These are phyloP conservation scores for Hypsizygus ulmarius DNA, from an alignment of 1,284 basidiomycete genomes.

Conservation along the genomic window DNA sequence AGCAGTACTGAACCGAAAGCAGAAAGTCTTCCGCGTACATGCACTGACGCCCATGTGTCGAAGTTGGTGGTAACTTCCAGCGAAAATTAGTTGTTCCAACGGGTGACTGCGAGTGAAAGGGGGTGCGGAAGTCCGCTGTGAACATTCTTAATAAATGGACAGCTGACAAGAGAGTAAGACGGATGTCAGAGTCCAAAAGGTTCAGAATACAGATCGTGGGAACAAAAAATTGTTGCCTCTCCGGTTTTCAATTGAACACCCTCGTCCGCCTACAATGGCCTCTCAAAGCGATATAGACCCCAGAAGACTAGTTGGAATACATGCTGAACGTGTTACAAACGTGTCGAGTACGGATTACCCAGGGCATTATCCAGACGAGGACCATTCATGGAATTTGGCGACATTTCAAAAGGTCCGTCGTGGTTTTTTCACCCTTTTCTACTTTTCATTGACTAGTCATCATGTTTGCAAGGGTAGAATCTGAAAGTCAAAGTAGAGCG, in stretches of 20 bases:
- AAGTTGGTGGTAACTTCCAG: too few relatives aligned
- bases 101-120: too few relatives aligned
- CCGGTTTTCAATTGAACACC: not conserved
- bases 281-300: constrained; percentile 22
- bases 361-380: constrained; percentile 81
- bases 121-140: too few relatives aligned
- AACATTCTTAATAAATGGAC: too few relatives aligned
- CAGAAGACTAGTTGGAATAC: constrained; percentile 42
- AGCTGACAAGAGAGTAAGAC: too few relatives aligned
- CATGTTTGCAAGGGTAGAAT: constrained; percentile 50
- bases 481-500: constrained; percentile 72
- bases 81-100: too few relatives aligned
- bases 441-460: constrained; percentile 13
- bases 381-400: constrained; percentile 78
- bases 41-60: too few relatives aligned
- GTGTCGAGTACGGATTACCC: constrained; percentile 87
- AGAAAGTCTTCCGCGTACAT: too few relatives aligned
- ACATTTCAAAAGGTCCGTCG: constrained; percentile 72
- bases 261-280: constrained; percentile 8
- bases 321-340: constrained; percentile 74
- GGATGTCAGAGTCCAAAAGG: too few relatives aligned
- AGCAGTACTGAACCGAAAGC: too few relatives aligned
- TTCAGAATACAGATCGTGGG: not conserved
- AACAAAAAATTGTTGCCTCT: constrained; percentile 8
- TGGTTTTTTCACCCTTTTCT: not conserved